Conservation (phyloP, 164 flowering plant species). For the Vitis riparia region DNA sequence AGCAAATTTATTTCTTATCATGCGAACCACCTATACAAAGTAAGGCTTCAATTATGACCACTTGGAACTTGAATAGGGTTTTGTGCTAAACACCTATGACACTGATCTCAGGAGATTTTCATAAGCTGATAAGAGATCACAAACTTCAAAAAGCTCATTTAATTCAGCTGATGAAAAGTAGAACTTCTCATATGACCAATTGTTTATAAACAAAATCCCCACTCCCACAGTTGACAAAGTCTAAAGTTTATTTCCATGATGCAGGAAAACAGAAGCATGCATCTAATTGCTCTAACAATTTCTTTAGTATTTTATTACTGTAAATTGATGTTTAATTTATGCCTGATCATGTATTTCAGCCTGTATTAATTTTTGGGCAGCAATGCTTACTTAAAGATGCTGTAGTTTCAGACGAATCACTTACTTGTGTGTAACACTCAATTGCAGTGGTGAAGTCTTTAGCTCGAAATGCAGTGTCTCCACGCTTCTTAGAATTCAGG, state of each 20-base stretch:
- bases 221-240: no score
- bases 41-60: background rate
- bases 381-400: background rate
- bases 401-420: constrained; percentile 1
- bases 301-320: no score
- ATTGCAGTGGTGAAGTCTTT: constrained; percentile 52
- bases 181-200: background rate
- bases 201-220: background rate
- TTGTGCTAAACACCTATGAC: background rate
- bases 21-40: background rate
- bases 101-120: background rate
- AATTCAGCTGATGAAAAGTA: no score
- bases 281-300: no score
- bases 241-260: no score
- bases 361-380: no score
- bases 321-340: no score
- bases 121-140: no score
- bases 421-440: constrained; percentile 51
- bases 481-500: constrained; percentile 49
- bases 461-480: constrained; percentile 53
- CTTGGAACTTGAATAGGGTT: background rate
- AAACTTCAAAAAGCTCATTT: no score
- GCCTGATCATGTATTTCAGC: no score
- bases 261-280: no score
- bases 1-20: background rate